Evolutionary conservation across 164 flowering plant genomes (phyloP).

Genomic region (Liquidambar formosana): DNA sequence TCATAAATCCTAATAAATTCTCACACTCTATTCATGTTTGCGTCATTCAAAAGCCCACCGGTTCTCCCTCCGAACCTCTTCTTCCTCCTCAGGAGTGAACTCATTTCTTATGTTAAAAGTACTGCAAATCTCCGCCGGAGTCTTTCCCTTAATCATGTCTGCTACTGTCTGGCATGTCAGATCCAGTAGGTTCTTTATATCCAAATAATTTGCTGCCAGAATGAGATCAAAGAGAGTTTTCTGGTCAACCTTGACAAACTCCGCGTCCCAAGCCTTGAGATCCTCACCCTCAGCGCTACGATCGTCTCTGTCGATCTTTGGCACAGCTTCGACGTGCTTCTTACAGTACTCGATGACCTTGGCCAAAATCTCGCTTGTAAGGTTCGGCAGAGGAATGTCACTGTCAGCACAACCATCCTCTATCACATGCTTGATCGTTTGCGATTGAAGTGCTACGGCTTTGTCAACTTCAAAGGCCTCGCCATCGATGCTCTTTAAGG

Average conservation of each 20-base stretch:
- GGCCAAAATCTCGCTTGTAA: slow-evolving; percentile 42
- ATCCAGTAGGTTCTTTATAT: slow-evolving; percentile 42
- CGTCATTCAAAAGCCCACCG: slow-evolving; percentile 48
- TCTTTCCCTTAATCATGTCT: slow-evolving; percentile 51
- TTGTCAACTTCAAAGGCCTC: slow-evolving; percentile 44
- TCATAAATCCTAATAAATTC: neutral
- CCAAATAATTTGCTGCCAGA: slow-evolving; percentile 55
- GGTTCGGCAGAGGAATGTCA: slow-evolving; percentile 49
- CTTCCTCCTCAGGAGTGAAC: too few species aligned
- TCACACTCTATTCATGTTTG: neutral
- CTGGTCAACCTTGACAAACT: slow-evolving; percentile 65
- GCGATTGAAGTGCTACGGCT: slow-evolving; percentile 40
- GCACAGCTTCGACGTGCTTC: slow-evolving; percentile 38
- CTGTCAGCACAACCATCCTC: slow-evolving; percentile 47
- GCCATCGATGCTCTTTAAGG: slow-evolving; percentile 41
- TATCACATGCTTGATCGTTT: slow-evolving; percentile 51
- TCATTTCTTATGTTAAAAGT: too few species aligned
- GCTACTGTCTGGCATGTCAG: slow-evolving; percentile 54
- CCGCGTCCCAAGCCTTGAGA: slow-evolving; percentile 52
- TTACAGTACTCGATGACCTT: slow-evolving; percentile 51
- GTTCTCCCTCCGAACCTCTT: too few species aligned
- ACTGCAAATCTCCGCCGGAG: too few species aligned
- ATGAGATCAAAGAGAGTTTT: slow-evolving; percentile 60
- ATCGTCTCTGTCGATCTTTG: slow-evolving; percentile 12
- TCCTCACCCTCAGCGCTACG: slow-evolving; percentile 25